phyloP scores from a whole-genome alignment of 306 rosid species.

The Vicia villosa region DNA sequence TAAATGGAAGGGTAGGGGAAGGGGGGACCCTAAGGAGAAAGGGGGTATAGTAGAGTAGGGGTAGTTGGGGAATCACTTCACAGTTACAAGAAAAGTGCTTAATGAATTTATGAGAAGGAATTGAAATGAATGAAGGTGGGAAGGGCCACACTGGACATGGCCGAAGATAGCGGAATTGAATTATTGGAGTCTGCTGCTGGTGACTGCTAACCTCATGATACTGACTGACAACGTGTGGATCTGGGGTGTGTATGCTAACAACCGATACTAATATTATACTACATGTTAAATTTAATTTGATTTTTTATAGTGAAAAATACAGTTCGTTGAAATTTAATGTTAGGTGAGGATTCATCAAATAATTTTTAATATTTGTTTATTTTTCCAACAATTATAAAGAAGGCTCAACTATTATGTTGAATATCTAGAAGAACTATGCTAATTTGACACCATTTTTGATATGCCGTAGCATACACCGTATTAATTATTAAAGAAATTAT shows the following conservation, averaged over 20 bases:
- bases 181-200: background rate
- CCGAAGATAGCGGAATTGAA: constrained; percentile 1
- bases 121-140: background rate
- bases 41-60: constrained; percentile 34
- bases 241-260: background rate
- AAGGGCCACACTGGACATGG: background rate
- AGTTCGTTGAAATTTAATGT: no score
- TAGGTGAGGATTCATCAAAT: no score
- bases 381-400: no score
- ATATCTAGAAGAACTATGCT: no score
- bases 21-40: constrained; percentile 41
- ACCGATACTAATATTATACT: no score
- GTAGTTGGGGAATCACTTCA: constrained; percentile 48
- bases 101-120: background rate
- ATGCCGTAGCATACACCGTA: no score
- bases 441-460: no score
- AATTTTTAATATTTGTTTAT: no score
- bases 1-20: constrained; percentile 1
- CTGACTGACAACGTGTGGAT: background rate
- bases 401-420: no score
- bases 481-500: no score
- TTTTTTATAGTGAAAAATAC: no score
- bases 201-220: background rate
- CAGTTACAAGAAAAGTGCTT: constrained; percentile 28
- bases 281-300: no score